Base-by-base conservation (phyloP, 306 rosid genomes). In the Cucurbita pepo region DNA sequence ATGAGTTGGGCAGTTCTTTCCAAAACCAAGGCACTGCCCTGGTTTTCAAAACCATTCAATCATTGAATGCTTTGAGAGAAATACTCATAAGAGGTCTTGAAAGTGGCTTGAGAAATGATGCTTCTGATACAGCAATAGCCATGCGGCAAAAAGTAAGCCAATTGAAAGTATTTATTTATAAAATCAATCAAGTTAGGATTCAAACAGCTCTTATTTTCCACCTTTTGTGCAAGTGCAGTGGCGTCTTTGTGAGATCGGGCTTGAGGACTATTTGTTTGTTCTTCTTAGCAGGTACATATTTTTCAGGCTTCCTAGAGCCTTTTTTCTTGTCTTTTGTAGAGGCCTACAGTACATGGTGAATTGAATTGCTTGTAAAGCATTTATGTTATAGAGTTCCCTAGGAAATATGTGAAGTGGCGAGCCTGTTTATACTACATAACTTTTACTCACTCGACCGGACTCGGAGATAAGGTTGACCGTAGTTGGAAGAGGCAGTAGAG, bases 41-140 rank as follows among this genome's bases (percentile, higher is more conserved):
- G 57, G 61, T 94, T 80, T 87, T 87, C 81, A 91, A 88, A 85
- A 85, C 95, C 47, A 86, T 89, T 87, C 89, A 85, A 77, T 94
- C 97, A 47, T 81, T 94, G 86, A 84, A 77, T 81, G 75, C 79
- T 73, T 78, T 94, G 56, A 86, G 99, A 83, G 96, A 84, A 80
- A 75, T 73, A 82, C 80, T 89, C 74, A 83, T 83, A 38, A 91
- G 83, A 81, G 91, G 95, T 56, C 96, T 94, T 76, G 97, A 87
- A 90, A 91, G 97, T 83, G 99, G 99, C 82, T 89, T 94, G 80
- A 83, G 97, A 84, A 94, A 94, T 86, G 99, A 94, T 87, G 99
- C 99, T 74, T 77, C 96, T 71, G 97, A 91, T 86, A 81, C 87
- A 72, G 97, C 97, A 58, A 91, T 94, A 74, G 99, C 99, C 61